phyloP scores from a whole-genome alignment of 2,329 filamentous ascomycete genomes.

The Fusarium sterilihyphosum region DNA sequence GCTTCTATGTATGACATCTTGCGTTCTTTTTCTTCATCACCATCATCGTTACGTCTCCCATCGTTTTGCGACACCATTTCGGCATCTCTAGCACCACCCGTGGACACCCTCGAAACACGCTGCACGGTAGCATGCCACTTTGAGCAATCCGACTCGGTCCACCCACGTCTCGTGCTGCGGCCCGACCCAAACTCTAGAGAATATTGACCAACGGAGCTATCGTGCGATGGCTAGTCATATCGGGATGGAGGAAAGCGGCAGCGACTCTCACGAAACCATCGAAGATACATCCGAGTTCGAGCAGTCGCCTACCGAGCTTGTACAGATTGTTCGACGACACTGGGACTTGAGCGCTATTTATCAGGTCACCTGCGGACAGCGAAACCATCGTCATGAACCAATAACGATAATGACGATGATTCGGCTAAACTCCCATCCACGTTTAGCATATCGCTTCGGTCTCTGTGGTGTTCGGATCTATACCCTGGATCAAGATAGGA shows the following conservation, averaged over 20 bases:
- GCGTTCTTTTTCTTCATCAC: background rate
- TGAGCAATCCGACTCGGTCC: background rate
- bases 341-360: background rate
- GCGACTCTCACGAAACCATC: background rate
- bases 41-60: slow-evolving; percentile 1
- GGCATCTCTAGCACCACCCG: background rate
- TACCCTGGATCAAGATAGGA: background rate
- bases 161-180: background rate
- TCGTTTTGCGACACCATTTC: slow-evolving; percentile 23
- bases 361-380: background rate
- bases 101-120: background rate
- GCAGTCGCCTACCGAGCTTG: background rate
- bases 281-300: background rate
- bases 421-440: background rate
- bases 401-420: background rate
- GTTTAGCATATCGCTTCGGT: background rate
- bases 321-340: background rate
- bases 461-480: background rate
- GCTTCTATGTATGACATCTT: slow-evolving; percentile 3
- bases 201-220: background rate
- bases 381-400: background rate
- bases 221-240: background rate
- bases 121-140: background rate
- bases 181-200: background rate
- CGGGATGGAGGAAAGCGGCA: background rate